Base-by-base conservation (phyloP, 495 filamentous ascomycete species). In the Daldinia bambusicola region DNA sequence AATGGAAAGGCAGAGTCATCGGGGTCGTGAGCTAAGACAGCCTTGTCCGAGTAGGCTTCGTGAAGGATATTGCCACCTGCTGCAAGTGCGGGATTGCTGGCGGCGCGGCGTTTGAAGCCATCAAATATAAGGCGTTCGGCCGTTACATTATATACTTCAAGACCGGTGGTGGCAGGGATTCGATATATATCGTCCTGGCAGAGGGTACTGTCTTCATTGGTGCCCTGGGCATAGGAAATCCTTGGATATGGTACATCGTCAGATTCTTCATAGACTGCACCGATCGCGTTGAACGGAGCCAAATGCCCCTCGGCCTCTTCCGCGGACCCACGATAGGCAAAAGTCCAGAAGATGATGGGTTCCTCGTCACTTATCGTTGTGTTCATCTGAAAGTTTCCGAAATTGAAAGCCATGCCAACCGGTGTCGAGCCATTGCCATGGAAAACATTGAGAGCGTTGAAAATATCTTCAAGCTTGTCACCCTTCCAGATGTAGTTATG, bases 401-500 rank as follows among this genome's bases (percentile, higher is more conserved):
- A 82, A 69, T 83, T 82, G 67, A 81, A 74, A 40, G 64, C 76
- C 65, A 83, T 60, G 16, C 71, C 72, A 0, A 66, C 72, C 3
- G 81, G 76, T 41, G 80, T 78, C 0, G 61, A 79, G 43, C 79
- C 79, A 56, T 77, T 58, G 9, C 71, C 34, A 38, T 75, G 67
- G 40, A 76, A 66, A 1, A 70, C 58, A 66, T 76, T 74, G 13
- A 72, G 45, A 9, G 71, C 68, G 26, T 75, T 51, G 37, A 81
- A 75, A 20, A 70, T 36, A 22, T 45, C 34, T 37, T 80, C 75
- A n/a, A 77, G 63, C 53, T 75, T 80, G 34, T 83, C 80, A 16
- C 77, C 75, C 13, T 68, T 74, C 75, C 81, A 86, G 51, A 75
- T 76, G 66, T 85, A 73, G 8, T 75, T 82, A 37, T 78, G 78